A percentile compares a stretch with the other conserved stretches of the same genome.
These are phyloP conservation scores for Adansonia digitata DNA, from an alignment of 345 rosid species.

Conservation along the genomic window DNA sequence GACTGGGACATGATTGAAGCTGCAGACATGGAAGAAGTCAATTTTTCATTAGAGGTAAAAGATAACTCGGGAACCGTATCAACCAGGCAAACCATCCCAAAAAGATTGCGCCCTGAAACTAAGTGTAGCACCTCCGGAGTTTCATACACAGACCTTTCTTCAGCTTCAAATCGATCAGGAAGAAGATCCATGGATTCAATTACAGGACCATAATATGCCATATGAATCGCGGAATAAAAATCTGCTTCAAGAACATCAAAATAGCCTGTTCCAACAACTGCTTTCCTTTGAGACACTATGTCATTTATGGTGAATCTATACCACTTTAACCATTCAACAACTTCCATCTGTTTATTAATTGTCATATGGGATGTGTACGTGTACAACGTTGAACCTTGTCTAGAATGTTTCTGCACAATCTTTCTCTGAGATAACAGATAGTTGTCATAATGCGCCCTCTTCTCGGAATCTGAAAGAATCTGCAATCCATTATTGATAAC, in stretches of 20 bases:
- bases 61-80: conserved; percentile 48
- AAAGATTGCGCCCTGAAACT: conserved; percentile 87
- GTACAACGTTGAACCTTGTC: conserved; percentile 33
- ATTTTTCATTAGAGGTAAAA: conserved; percentile 31
- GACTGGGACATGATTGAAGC: conserved; percentile 23
- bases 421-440: conserved; percentile 56
- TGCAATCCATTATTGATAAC: conserved; percentile 32
- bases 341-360: conserved; percentile 61
- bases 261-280: conserved; percentile 58
- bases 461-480: conserved; percentile 84
- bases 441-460: conserved; percentile 62
- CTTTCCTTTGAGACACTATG: conserved; percentile 63
- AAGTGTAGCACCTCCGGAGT: conserved; percentile 79
- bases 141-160: conserved; percentile 81
- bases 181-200: conserved; percentile 79
- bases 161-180: conserved; percentile 91
- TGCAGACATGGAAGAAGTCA: conserved; percentile 35
- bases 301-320: conserved; percentile 76
- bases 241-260: conserved; percentile 76
- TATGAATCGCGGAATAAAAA: conserved; percentile 72
- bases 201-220: conserved; percentile 78
- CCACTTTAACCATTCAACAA: conserved; percentile 90
- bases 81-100: conserved; percentile 78
- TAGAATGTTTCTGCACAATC: conserved; percentile 38
- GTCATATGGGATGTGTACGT: conserved; percentile 35